A percentile compares a stretch with the other conserved stretches of the same genome.
These are phyloP conservation scores for Aspergillus ibericus DNA, from an alignment of 2,329 filamentous ascomycete genomes.

Conservation along the genomic window DNA sequence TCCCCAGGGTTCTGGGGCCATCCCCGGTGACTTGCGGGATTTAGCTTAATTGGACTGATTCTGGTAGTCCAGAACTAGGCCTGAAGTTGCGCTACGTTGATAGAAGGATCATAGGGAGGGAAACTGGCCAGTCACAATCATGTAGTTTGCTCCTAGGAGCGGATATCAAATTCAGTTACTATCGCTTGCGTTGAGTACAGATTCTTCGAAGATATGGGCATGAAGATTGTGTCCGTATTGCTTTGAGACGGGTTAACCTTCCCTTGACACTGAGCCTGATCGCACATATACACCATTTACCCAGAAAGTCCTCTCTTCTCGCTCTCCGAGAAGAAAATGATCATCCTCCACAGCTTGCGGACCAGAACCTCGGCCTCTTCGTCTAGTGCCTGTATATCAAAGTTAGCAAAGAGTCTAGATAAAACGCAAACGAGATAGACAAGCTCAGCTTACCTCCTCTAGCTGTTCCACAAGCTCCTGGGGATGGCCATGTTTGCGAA, in stretches of 20 bases:
- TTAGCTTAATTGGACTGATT: neutral
- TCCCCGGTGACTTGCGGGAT: neutral
- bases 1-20: neutral
- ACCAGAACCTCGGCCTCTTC: conserved; percentile 93
- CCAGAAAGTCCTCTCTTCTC: conserved; percentile 84
- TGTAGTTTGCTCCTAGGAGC: neutral
- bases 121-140: neutral
- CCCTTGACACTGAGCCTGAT: neutral
- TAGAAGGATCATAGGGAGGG: no score
- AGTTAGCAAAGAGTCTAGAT: conserved; percentile 35
- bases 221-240: neutral
- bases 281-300: conserved; percentile 35
- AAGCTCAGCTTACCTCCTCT: conserved; percentile 66
- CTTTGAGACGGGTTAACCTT: neutral
- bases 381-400: conserved; percentile 67
- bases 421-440: neutral
- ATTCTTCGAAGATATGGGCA: neutral
- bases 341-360: conserved; percentile 97
- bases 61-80: no score
- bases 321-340: conserved; percentile 95
- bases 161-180: conserved; percentile 10
- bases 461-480: conserved; percentile 80
- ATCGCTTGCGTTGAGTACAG: neutral
- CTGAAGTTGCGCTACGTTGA: no score
- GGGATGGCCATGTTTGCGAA: conserved; percentile 73